Conservation (phyloP, 2,329 filamentous ascomycete species). For the Knufia petricola region DNA sequence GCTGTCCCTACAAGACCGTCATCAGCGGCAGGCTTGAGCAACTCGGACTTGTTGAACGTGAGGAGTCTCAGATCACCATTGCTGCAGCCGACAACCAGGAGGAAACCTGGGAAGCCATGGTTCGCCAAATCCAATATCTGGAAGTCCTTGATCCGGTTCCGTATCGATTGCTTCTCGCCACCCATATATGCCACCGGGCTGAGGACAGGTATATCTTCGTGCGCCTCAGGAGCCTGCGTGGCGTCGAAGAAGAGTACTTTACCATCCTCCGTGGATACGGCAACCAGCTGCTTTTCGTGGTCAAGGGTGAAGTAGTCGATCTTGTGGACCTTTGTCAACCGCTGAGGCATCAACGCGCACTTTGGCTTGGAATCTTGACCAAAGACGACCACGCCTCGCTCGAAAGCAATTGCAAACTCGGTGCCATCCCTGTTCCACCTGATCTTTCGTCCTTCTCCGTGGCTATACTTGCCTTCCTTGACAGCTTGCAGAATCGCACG, state of each 20-base stretch:
- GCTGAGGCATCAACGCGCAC: conserved; percentile 59
- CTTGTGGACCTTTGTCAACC: conserved; percentile 72
- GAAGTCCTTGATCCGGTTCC: conserved; percentile 81
- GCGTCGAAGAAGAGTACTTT: conserved; percentile 76
- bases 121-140: conserved; percentile 38
- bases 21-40: conserved; percentile 19
- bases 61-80: conserved; percentile 79
- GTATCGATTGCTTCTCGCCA: conserved; percentile 58
- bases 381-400: conserved; percentile 74
- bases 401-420: conserved; percentile 83
- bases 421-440: conserved; percentile 68
- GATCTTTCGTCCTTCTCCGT: conserved; percentile 73
- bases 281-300: conserved; percentile 47
- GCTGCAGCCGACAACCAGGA: conserved; percentile 68
- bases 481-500: conserved; percentile 61
- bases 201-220: conserved; percentile 48
- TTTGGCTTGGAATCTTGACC: conserved; percentile 68
- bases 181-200: conserved; percentile 67
- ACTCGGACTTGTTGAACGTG: conserved; percentile 40
- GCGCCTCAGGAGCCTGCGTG: conserved; percentile 29
- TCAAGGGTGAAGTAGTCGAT: conserved; percentile 57
- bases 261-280: conserved; percentile 83
- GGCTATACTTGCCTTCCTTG: conserved; percentile 65
- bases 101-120: conserved; percentile 31
- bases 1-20: conserved; percentile 11